Evolutionary conservation across 192 early-diverging fungal species (phyloP).

Genomic region (Blastocladiella britannica): DNA sequence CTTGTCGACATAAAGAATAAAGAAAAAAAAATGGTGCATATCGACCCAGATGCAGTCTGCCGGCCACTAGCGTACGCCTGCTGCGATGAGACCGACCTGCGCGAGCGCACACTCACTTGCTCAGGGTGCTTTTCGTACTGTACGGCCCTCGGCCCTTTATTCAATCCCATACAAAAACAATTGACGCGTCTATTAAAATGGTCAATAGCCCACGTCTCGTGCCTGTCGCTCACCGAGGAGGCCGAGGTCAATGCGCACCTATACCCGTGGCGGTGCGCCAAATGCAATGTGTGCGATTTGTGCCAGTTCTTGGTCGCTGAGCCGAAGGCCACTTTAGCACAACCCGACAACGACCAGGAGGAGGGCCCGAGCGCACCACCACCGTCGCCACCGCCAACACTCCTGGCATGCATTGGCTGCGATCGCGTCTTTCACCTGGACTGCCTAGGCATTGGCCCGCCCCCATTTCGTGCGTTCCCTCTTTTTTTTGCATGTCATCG

Average conservation of each 20-base stretch:
- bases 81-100: no score
- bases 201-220: background rate
- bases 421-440: background rate
- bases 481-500: background rate
- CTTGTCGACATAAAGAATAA: no score
- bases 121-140: no score
- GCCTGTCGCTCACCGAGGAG: constrained; percentile 1
- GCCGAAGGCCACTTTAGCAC: no score
- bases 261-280: background rate
- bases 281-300: background rate
- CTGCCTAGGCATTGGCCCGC: background rate
- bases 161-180: no score
- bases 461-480: background rate
- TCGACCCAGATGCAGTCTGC: no score
- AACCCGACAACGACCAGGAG: no score
- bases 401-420: background rate
- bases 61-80: no score
- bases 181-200: background rate
- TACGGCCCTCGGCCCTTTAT: no score
- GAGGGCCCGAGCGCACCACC: background rate
- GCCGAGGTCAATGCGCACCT: constrained; percentile 3
- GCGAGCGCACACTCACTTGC: no score
- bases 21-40: no score
- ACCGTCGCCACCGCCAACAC: background rate
- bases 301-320: background rate